Evolutionary conservation across 1,284 basidiomycete species (phyloP).

Genomic region (Hypsizygus ulmarius): DNA sequence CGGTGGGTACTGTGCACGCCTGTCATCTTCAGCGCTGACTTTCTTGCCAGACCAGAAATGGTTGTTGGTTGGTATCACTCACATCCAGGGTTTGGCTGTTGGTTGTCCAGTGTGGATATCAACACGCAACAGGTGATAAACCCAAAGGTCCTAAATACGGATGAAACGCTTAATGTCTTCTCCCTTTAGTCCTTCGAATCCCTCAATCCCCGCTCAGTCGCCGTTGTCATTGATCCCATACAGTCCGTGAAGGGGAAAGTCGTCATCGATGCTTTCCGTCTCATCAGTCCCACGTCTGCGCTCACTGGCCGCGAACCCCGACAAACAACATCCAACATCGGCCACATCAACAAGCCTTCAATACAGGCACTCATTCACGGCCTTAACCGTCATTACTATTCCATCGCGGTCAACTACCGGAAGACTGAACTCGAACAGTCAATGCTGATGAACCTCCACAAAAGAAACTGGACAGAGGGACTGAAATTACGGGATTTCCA

Average conservation of each 20-base stretch:
- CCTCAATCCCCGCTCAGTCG: conserved; percentile 92
- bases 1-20: conserved; percentile 51
- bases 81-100: conserved; percentile 99
- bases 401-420: conserved; percentile 93
- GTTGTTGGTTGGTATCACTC: conserved; percentile 99
- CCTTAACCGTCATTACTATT: conserved; percentile 95
- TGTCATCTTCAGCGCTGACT: conserved; percentile 2
- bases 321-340: conserved; percentile 98
- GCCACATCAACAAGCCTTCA: conserved; percentile 97
- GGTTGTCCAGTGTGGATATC: conserved; percentile 98
- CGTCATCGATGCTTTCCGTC: conserved; percentile 98
- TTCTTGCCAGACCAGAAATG: conserved; percentile 80
- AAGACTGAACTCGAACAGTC: conserved; percentile 96
- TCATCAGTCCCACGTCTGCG: conserved; percentile 86
- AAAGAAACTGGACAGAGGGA: conserved; percentile 97
- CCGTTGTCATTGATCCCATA: conserved; percentile 98
- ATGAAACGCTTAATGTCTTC: conserved; percentile 13
- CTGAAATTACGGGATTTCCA: conserved; percentile 88
- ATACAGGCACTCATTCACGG: conserved; percentile 97
- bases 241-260: conserved; percentile 99
- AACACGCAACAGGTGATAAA: conserved; percentile 90
- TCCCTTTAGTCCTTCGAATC: conserved; percentile 88
- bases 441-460: conserved; percentile 98
- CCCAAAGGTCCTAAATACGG: conserved; percentile 1
- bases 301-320: conserved; percentile 91